A percentile compares a stretch with the other conserved stretches of the same genome.
Evolutionary conservation across 2,329 filamentous ascomycete genomes (phyloP).

Genomic region (Epicoccum nigrum): DNA sequence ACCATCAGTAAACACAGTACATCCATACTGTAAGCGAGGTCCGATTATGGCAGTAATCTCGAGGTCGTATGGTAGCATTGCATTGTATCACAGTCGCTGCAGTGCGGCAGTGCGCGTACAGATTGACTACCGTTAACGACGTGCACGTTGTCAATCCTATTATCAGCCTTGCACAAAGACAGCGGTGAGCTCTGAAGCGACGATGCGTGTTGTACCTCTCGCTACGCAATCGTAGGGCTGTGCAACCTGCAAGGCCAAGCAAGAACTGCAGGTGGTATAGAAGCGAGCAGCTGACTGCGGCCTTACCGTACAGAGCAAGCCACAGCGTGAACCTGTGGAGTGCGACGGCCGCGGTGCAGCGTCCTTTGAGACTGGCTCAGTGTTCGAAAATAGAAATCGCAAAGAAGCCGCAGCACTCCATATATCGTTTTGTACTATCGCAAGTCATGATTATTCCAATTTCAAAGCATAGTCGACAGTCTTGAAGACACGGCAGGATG

Average conservation of each 20-base stretch:
- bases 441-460: neutral
- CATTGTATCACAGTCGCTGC: constrained; percentile 5
- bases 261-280: constrained; percentile 17
- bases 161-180: constrained; percentile 13
- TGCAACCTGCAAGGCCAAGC: constrained; percentile 17
- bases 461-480: neutral
- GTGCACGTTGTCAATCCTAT: constrained; percentile 7
- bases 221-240: constrained; percentile 29
- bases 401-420: neutral
- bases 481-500: neutral
- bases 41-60: constrained; percentile 17
- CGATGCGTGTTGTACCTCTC: neutral
- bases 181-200: constrained; percentile 10
- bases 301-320: constrained; percentile 18
- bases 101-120: constrained; percentile 11
- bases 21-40: constrained; percentile 4
- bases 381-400: constrained; percentile 6
- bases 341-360: constrained; percentile 12
- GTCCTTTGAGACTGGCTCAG: neutral
- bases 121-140: constrained; percentile 5
- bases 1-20: constrained; percentile 2
- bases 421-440: neutral
- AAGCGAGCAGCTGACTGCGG: constrained; percentile 29
- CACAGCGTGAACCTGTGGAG: constrained; percentile 20
- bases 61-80: constrained; percentile 13